These are phyloP conservation scores for Tolypocladium sp. DNA, from an alignment of 2,329 filamentous ascomycete genomes.

Conservation along the genomic window DNA sequence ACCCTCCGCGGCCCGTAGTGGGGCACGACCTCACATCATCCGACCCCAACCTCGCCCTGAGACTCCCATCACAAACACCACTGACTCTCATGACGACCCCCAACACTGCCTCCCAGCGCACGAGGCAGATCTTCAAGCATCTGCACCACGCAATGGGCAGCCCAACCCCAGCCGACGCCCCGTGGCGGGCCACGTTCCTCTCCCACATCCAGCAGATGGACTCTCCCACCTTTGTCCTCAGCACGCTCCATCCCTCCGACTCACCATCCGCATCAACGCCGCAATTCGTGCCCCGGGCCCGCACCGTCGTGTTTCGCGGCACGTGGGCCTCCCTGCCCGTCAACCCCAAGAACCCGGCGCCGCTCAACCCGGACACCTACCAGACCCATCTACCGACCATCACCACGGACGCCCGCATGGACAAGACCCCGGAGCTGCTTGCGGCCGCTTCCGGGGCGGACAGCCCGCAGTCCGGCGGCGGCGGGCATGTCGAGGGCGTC, in stretches of 20 bases:
- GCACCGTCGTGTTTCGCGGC: constrained; percentile 78
- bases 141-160: constrained; percentile 18
- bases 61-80: background rate
- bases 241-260: constrained; percentile 31
- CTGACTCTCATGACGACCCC: background rate
- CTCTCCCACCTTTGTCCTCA: constrained; percentile 40
- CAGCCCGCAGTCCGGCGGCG: constrained; percentile 41
- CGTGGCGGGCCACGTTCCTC: constrained; percentile 44
- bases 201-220: constrained; percentile 39
- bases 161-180: constrained; percentile 26
- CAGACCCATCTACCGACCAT: constrained; percentile 73
- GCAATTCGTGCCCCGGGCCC: constrained; percentile 43
- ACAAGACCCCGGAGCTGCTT: constrained; percentile 68
- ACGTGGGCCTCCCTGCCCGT: constrained; percentile 68
- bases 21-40: background rate
- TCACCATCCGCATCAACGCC: constrained; percentile 8
- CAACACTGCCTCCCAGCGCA: background rate
- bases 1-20: background rate
- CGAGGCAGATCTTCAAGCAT: constrained; percentile 9
- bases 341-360: constrained; percentile 64
- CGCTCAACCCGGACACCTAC: constrained; percentile 58
- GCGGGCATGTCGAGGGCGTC: constrained; percentile 69
- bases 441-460: background rate
- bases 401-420: constrained; percentile 83
- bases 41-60: background rate